Percentiles rank a stretch among this genome's conserved stretches.
These are phyloP conservation scores for Wickerhamomyces rabaulensis DNA, from an alignment of 805 yeast species.

Conservation along the genomic window DNA sequence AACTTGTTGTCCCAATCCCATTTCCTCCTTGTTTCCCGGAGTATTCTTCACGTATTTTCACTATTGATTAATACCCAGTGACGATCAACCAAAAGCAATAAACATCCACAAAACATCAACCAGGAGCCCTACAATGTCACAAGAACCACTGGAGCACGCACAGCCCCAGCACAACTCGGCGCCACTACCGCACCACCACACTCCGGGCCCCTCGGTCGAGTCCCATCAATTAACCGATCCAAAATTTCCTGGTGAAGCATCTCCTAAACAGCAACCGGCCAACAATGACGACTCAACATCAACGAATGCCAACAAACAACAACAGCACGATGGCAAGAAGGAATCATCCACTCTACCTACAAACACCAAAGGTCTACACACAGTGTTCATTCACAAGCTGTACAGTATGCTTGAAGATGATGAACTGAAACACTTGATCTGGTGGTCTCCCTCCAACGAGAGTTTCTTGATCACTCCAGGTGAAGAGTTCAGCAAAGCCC, in stretches of 20 bases:
- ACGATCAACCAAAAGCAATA: too few species aligned
- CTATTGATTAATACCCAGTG: too few species aligned
- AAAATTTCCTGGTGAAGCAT: neutral
- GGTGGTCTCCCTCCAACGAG: constrained; percentile 74
- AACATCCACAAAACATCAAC: too few species aligned
- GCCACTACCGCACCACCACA: neutral
- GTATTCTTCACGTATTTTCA: too few species aligned
- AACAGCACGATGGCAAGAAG: neutral
- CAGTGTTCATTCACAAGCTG: constrained; percentile 81
- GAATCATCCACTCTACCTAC: constrained; percentile 10
- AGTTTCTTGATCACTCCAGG: constrained; percentile 79
- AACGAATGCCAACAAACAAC: neutral
- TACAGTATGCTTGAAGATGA: constrained; percentile 87
- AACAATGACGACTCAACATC: neutral
- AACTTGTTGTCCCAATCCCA: too few species aligned
- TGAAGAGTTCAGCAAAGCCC: constrained; percentile 77
- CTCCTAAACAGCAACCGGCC: neutral
- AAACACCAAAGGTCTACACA: constrained; percentile 29
- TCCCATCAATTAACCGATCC: neutral
- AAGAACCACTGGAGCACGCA: neutral
- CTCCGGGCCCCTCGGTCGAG: neutral
- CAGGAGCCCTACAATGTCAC: neutral
- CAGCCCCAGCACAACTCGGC: neutral
- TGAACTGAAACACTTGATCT: constrained; percentile 65
- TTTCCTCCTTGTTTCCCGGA: too few species aligned